Evolutionary conservation across 1,139 yeast genomes (phyloP), one percentile per base, ranked within the genome.

Genomic region (Yamadazyma songkhlaensis): DNA sequence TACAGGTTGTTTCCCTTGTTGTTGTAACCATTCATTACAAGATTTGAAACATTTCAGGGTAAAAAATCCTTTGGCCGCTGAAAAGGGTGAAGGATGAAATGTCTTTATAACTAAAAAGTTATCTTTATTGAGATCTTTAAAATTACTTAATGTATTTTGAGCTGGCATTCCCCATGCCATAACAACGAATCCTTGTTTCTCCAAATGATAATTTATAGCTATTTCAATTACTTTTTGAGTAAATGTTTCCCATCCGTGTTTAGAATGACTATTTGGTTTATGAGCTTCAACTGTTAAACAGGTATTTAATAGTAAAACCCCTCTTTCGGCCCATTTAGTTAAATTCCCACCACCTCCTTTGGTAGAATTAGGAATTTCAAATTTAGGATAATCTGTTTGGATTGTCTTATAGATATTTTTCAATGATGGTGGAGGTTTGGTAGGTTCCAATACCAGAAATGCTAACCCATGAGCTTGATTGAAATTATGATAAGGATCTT

Each of bases 391-490:
- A 56, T 89, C 95, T 25, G 67, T 72, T 37, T 72, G 64, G 12
- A 92, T 61, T 10, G 88, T 82, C 55, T 89, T 92, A 67, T 84
- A 94, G 41, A 92, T 94, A 55, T 92, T 92, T 38, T 79, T 71
- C 45, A 92, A 67, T 2, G 97, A 88, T 1, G 99, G 98, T 2
- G 99, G 99, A 0, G 95, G 77, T 1, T 88, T 81, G 0, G 77
- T 71, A 3, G 96, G 96, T 25, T 86, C 84, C 35, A 79, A 71
- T 2, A 92, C 98, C 9, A 95, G 84, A 52, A 92, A 92, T 4
- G 98, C 97, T 22, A 92, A 67, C 0, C 99, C 99, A 54, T 92
- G 98, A 0, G 99, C 99, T 58, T 92, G 98, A 53, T 86, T 85
- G 49, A 61, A 62, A 55, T 89, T 89, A 59, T 94, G 98, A 56